Base-by-base conservation (phyloP, 805 yeast genomes). In the Kodamaea jinghongensis region DNA sequence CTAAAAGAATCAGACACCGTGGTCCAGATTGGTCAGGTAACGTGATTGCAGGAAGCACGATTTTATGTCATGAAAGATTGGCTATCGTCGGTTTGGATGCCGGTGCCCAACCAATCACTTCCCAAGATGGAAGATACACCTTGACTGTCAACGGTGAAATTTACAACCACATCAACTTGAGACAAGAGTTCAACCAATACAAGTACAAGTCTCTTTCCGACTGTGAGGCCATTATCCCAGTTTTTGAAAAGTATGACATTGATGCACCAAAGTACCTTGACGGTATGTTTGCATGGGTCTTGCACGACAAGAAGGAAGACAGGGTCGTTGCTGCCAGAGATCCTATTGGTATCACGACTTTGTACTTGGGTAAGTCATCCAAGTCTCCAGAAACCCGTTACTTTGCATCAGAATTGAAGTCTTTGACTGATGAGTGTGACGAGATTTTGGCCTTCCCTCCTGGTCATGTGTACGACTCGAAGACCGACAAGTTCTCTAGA, bases 11-110 rank as follows among this genome's bases (percentile, higher is more conserved):
- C 63, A 83, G 99, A 72, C 99, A 93, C 70, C 83, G 99, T 70
- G 99, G 99, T 58, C 99, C 99, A 52, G 99, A 93, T 70, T 93
- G 99, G 99, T 77, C 89, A 28, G 99, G 99, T 58, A 89, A 88
- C 80, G 63, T 76, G 49, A 70, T 77, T 50, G 80, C 81, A 60
- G 86, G 86, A 81, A 63, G 72, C 49, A 87, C 97, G 34, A 82
- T 93, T 51, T 68, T 93, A 51, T 82, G 86, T 54, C 99, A 93
- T 64, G 99, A 93, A 74, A 86, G 99, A 74, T 76, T 93, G 62
- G 95, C 98, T 50, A 90, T 93, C 61, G 99, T 93, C 46, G 99
- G 99, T 54, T 75, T 93, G 54, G 97, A 89, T 64, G 75, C 96
- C 32, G 99, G 99, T 60, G 96, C 99, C 48, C 99, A 93, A 72